These are phyloP conservation scores for Xylaria sp. DNA, from an alignment of 2,329 filamentous ascomycete genomes.

Conservation along the genomic window DNA sequence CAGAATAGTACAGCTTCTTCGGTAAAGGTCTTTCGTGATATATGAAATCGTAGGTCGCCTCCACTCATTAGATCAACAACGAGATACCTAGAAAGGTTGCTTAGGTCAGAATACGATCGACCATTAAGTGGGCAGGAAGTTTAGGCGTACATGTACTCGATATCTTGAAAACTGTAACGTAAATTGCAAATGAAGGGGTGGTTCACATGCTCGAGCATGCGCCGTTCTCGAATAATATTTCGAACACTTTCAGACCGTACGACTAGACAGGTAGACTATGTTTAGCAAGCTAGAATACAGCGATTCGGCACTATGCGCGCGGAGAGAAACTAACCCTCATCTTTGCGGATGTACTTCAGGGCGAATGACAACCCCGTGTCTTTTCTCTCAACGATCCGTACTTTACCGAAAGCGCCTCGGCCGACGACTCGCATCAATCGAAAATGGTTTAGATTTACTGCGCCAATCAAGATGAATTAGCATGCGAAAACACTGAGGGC, in stretches of 20 bases:
- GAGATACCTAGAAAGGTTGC: slow-evolving; percentile 78
- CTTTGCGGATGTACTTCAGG: slow-evolving; percentile 97
- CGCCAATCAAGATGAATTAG: slow-evolving; percentile 13
- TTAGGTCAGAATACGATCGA: slow-evolving; percentile 29
- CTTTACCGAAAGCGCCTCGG: slow-evolving; percentile 97
- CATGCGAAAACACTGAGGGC: background rate
- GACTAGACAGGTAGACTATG: slow-evolving; percentile 59
- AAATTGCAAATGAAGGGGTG: slow-evolving; percentile 98
- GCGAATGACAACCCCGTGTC: slow-evolving; percentile 94
- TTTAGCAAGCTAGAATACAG: slow-evolving; percentile 21
- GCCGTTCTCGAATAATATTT: slow-evolving; percentile 95
- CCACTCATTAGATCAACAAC: slow-evolving; percentile 98
- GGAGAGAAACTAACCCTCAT: slow-evolving; percentile 74
- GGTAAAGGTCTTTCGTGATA: slow-evolving; percentile 96
- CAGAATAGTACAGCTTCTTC: slow-evolving; percentile 97
- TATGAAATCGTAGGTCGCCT: slow-evolving; percentile 95
- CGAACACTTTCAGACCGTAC: slow-evolving; percentile 96
- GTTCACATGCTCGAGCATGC: slow-evolving; percentile 98
- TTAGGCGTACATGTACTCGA: slow-evolving; percentile 87
- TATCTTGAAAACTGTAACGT: slow-evolving; percentile 98
- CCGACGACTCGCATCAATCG: slow-evolving; percentile 93
- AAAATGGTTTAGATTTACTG: slow-evolving; percentile 98
- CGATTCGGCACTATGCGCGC: slow-evolving; percentile 3
- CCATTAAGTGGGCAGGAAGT: background rate
- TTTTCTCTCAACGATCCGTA: slow-evolving; percentile 97